A percentile compares a stretch with the other conserved stretches of the same genome.
Conservation (phyloP, 2,329 filamentous ascomycete species). For the Colletotrichum spaethianum region DNA sequence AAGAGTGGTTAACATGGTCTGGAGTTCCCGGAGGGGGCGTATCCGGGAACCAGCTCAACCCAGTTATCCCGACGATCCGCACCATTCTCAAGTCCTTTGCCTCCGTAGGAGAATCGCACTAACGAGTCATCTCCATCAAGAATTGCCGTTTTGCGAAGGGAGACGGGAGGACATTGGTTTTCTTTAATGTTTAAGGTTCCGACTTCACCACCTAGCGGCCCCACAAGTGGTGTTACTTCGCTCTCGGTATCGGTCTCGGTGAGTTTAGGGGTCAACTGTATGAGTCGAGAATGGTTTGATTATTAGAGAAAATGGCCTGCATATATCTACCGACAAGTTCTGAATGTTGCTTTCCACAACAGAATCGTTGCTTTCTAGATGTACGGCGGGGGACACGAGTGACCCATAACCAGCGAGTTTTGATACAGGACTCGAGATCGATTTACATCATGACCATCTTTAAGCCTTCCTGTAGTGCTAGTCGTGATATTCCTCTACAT, state of each 20-base stretch:
- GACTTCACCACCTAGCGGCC: neutral
- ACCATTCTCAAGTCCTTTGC: constrained; percentile 3
- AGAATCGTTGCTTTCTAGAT: no score
- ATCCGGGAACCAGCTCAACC: neutral
- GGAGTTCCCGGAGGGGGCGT: neutral
- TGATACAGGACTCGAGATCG: no score
- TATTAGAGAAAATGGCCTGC: neutral
- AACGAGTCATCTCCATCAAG: constrained; percentile 8
- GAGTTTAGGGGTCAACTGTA: neutral
- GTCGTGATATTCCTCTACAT: no score
- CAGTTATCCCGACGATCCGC: neutral
- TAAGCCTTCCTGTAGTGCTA: no score
- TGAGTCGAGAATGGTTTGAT: neutral
- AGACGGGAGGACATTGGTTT: neutral
- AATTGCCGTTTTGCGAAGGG: neutral
- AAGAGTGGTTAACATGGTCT: constrained; percentile 11
- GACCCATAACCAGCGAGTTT: no score
- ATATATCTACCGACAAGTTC: neutral
- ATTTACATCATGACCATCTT: no score
- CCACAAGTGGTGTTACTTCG: constrained; percentile 5
- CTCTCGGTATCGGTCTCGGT: constrained; percentile 27
- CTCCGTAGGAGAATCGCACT: neutral
- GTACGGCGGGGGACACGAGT: no score
- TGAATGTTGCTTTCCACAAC: neutral
- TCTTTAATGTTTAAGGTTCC: constrained; percentile 11